Conservation (phyloP, 2,329 filamentous ascomycete species). For the Venturia asperata region DNA sequence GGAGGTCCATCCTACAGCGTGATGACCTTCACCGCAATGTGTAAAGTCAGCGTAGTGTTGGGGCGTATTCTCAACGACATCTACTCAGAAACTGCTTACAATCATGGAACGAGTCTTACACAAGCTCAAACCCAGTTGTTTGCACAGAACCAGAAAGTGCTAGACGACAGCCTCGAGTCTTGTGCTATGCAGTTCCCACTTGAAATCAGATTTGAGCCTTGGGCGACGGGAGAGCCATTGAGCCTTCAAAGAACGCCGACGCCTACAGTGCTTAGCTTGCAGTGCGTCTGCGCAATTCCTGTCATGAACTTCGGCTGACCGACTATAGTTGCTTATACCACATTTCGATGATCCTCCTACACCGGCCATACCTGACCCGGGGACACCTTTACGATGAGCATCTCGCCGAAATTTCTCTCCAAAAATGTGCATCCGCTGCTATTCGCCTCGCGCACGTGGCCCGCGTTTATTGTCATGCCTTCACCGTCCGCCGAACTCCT, state of each 20-base stretch:
- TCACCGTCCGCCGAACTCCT: slow-evolving; percentile 15
- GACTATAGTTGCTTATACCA: slow-evolving; percentile 15
- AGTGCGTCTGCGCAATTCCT: not conserved
- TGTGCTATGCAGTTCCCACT: slow-evolving; percentile 10
- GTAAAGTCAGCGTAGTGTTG: slow-evolving; percentile 15
- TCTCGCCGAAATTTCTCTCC: not conserved
- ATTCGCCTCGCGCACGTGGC: slow-evolving; percentile 17
- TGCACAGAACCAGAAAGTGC: not conserved
- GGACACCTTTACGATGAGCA: slow-evolving; percentile 16
- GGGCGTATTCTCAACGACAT: slow-evolving; percentile 15
- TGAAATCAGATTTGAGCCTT: slow-evolving; percentile 17
- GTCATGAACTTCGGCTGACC: not conserved
- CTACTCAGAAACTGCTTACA: slow-evolving; percentile 17
- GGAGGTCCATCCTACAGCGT: slow-evolving; percentile 18
- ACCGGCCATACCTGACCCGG: slow-evolving; percentile 18
- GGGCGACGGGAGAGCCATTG: slow-evolving; percentile 7
- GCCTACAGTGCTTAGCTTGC: slow-evolving; percentile 16
- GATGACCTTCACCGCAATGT: slow-evolving; percentile 15
- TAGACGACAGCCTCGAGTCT: slow-evolving; percentile 12
- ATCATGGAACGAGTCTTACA: slow-evolving; percentile 10
- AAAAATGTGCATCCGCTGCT: slow-evolving; percentile 6
- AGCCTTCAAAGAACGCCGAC: slow-evolving; percentile 13
- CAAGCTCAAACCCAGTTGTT: not conserved
- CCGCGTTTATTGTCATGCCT: slow-evolving; percentile 14
- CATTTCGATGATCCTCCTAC: slow-evolving; percentile 17